Conservation (phyloP, 306 rosid genomes). For the Pyrus bretschneideri region DNA sequence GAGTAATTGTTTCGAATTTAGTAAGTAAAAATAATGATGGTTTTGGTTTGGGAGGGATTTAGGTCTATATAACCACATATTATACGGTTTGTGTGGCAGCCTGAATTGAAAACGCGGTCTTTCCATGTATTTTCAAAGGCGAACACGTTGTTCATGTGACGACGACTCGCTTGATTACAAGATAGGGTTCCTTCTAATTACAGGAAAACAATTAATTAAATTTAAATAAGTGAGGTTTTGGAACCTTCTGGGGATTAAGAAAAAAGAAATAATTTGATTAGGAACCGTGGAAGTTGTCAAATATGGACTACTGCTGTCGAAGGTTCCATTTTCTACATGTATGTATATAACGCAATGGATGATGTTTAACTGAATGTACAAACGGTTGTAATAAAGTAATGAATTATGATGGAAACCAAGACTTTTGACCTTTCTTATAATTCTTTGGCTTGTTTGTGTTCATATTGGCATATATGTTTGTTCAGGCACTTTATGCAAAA, state of each 20-base stretch:
- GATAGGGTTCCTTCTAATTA: neutral
- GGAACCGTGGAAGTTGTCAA: neutral
- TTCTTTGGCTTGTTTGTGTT: too few relatives aligned
- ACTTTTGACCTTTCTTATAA: too few relatives aligned
- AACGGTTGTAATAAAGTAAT: too few relatives aligned
- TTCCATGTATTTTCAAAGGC: neutral
- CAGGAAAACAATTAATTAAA: neutral
- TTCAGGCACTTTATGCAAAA: too few relatives aligned
- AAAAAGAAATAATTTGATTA: neutral
- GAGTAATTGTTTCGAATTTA: neutral
- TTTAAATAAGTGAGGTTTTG: neutral
- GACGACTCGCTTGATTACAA: neutral
- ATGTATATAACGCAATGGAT: neutral
- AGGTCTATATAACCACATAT: neutral
- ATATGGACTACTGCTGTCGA: neutral
- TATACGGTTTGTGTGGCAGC: neutral
- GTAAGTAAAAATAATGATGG: neutral
- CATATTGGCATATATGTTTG: too few relatives aligned
- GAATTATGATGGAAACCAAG: neutral
- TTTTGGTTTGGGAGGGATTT: neutral
- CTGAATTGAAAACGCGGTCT: neutral
- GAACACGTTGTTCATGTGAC: neutral
- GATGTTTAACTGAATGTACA: neutral
- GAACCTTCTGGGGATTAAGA: neutral
- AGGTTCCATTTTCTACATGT: neutral